Base-by-base conservation (phyloP, 1,139 yeast genomes). In the Hansenula sp. region DNA sequence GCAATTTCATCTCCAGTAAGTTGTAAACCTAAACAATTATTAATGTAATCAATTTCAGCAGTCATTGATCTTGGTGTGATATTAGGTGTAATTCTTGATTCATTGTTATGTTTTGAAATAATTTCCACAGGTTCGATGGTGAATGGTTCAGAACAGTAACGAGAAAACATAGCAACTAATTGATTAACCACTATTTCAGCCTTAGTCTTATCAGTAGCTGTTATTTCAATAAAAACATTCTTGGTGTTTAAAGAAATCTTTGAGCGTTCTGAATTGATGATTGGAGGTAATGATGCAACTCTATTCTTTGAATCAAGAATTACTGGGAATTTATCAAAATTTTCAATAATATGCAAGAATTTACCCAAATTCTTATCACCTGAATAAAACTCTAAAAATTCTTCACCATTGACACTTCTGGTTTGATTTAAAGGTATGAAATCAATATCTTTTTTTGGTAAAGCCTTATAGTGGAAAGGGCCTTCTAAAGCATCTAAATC, bases 121-220 rank as follows among this genome's bases (percentile, higher is more conserved):
- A 94, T 75, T 62, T 86, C 72, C 41, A 94, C 84, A 17, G 97
- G 97, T 68, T 94, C 98, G 45, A 92, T 75, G 47, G 87, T 76
- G 61, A 82, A 85, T 50, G 88, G 85, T 39, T 77, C 81, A 22
- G 69, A 74, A 64, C 88, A 82, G 69, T 92, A 89, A 56, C 82
- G 81, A 32, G 97, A 80, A 64, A 94, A 92, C 97, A 92, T 90
- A 47, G 98, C 95, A 41, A 89, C 95, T 56, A 94, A 65, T 62
- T 86, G 95, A 66, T 90, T 86, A 49, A 92, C 77, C 45, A 92
- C 97, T 58, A 89, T 75, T 59, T 88, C 96, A 40, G 89, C 82
- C 67, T 92, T 90, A 48, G 97, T 89, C 65, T 70, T 84, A 65
- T 94, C 99, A 40, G 96, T 88, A 52, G 96, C 99, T 27, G 98